Conservation (phyloP, 2,329 filamentous ascomycete genomes). For the Nemania diffusa region DNA sequence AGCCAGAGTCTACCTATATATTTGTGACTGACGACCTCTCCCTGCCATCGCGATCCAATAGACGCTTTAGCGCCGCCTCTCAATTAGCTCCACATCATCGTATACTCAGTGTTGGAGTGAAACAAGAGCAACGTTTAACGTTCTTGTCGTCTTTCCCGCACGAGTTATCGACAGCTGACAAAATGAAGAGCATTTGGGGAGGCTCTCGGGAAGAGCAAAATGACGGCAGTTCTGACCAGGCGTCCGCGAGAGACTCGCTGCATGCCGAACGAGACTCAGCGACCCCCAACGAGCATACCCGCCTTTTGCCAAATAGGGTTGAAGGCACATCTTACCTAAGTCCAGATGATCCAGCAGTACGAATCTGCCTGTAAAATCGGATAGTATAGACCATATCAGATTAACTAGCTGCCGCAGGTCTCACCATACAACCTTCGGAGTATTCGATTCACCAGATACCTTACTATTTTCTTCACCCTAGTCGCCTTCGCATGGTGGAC, state of each 20-base stretch:
- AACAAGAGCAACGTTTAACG: constrained; percentile 5
- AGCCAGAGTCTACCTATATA: not conserved
- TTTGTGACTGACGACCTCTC: constrained; percentile 10
- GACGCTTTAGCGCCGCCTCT: constrained; percentile 10
- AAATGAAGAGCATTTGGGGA: constrained; percentile 49
- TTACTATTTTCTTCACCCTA: constrained; percentile 80
- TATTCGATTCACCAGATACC: constrained; percentile 80
- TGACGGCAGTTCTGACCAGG: constrained; percentile 27
- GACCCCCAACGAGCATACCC: constrained; percentile 64
- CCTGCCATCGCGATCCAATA: constrained; percentile 7
- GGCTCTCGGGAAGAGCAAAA: constrained; percentile 37
- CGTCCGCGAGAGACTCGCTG: constrained; percentile 37
- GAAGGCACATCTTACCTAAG: constrained; percentile 72
- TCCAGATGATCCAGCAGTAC: constrained; percentile 83
- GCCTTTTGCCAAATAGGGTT: constrained; percentile 75
- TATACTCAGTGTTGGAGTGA: not conserved
- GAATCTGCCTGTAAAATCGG: constrained; percentile 42
- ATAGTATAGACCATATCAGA: constrained; percentile 13
- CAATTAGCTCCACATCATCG: constrained; percentile 11
- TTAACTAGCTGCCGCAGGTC: constrained; percentile 41
- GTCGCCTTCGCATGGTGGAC: constrained; percentile 93
- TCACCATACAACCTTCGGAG: constrained; percentile 92
- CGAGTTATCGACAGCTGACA: constrained; percentile 14
- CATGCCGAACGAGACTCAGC: constrained; percentile 40
- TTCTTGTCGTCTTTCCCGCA: not conserved